Evolutionary conservation across 106 monocot genomes (phyloP).

Genomic region (Dactylorhiza incarnata): DNA sequence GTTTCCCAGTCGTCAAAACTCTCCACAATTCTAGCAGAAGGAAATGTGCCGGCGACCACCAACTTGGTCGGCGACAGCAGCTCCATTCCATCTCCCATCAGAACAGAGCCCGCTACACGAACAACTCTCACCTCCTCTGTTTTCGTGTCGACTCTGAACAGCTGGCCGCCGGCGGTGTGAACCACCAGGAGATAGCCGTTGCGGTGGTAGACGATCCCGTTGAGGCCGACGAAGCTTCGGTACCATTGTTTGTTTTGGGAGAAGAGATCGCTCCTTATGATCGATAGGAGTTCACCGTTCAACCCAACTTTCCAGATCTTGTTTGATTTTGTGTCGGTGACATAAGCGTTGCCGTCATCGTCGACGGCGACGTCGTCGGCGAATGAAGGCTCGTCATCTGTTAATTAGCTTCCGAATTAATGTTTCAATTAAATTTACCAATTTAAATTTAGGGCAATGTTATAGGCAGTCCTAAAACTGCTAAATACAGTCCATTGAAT

Average conservation of each 20-base stretch:
- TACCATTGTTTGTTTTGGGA: constrained; percentile 27
- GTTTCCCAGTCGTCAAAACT: constrained; percentile 63
- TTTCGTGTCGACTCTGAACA: constrained; percentile 51
- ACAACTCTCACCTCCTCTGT: constrained; percentile 43
- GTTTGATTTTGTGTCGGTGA: constrained; percentile 55
- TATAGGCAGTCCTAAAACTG: too few relatives aligned
- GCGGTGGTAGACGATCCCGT: constrained; percentile 80
- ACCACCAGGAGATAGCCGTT: constrained; percentile 74
- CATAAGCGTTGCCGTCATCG: constrained; percentile 60
- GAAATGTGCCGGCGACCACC: constrained; percentile 38
- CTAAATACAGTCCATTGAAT: too few relatives aligned
- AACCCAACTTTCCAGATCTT: constrained; percentile 77
- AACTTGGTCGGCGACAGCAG: constrained; percentile 53
- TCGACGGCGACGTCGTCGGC: constrained; percentile 87
- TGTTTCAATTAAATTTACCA: too few relatives aligned
- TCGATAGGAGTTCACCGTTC: constrained; percentile 44
- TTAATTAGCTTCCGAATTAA: background rate
- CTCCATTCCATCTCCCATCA: constrained; percentile 68
- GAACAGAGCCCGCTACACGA: constrained; percentile 44
- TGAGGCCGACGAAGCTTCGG: constrained; percentile 54
- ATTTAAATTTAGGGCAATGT: too few relatives aligned
- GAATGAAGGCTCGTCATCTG: constrained; percentile 38
- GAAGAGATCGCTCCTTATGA: constrained; percentile 52
- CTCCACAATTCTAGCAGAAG: constrained; percentile 41
- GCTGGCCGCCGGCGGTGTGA: constrained; percentile 59